Conservation (phyloP, 805 yeast genomes). For the Torulaspora indica region DNA sequence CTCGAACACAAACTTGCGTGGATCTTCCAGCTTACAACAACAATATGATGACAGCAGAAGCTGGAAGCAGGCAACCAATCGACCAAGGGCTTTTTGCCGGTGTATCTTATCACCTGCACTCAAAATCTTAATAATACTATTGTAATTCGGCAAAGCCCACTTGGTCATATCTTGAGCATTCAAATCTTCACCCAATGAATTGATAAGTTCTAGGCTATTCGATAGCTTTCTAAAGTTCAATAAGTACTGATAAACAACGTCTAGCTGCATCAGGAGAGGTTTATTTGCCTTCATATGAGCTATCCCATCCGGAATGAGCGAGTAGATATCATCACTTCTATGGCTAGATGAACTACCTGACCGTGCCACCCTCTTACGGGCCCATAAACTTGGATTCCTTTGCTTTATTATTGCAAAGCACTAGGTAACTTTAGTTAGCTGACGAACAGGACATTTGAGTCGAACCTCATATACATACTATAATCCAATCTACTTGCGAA, state of each 20-base stretch:
- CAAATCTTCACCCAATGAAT: slow-evolving; percentile 17
- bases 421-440: slow-evolving; percentile 9
- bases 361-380: background rate
- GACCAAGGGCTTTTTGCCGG: slow-evolving; percentile 4
- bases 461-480: slow-evolving; percentile 9
- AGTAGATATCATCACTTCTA: background rate
- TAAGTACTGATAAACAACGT: slow-evolving; percentile 8
- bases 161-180: slow-evolving; percentile 12
- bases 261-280: slow-evolving; percentile 8
- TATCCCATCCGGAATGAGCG: slow-evolving; percentile 4
- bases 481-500: slow-evolving; percentile 14
- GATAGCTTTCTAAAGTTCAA: slow-evolving; percentile 1
- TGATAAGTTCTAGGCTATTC: slow-evolving; percentile 11
- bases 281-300: slow-evolving; percentile 8
- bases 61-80: slow-evolving; percentile 21
- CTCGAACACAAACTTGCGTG: slow-evolving; percentile 5
- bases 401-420: slow-evolving; percentile 25
- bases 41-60: slow-evolving; percentile 19
- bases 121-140: slow-evolving; percentile 5
- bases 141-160: slow-evolving; percentile 21
- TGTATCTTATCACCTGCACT: background rate
- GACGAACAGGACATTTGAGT: background rate
- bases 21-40: slow-evolving; percentile 7
- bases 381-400: slow-evolving; percentile 22
- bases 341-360: background rate